Conservation (phyloP, 495 filamentous ascomycete species). For the Talaromyces thailandensis region DNA sequence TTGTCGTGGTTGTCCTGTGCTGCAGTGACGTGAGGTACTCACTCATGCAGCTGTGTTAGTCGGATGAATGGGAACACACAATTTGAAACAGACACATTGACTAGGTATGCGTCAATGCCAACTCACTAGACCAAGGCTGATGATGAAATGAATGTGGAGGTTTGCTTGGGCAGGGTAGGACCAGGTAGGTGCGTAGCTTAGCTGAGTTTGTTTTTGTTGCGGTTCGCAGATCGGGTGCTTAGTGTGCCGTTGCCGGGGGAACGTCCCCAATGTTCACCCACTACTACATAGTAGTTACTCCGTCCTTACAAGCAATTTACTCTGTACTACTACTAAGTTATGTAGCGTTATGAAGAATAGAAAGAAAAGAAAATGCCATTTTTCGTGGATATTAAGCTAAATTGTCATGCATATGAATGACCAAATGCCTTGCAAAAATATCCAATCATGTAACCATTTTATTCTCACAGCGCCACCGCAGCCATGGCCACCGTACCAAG, state of each 20-base stretch:
- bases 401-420: neutral
- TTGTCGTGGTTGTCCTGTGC: neutral
- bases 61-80: neutral
- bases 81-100: neutral
- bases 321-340: too few species aligned
- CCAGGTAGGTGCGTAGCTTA: neutral
- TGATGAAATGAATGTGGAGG: neutral
- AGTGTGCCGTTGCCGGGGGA: neutral
- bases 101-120: neutral
- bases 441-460: neutral
- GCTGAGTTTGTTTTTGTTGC: neutral
- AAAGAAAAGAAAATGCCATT: neutral
- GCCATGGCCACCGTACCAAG: constrained; percentile 3
- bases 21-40: neutral
- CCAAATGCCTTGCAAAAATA: neutral
- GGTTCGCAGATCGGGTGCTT: neutral
- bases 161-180: neutral
- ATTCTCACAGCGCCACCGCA: neutral
- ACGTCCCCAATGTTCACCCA: too few species aligned
- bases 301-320: too few species aligned
- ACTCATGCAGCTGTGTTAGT: neutral
- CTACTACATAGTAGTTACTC: too few species aligned
- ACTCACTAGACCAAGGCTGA: neutral
- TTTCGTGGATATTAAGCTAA: neutral
- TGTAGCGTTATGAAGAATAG: too few species aligned